These are phyloP conservation scores for Sporisorium scitamineum DNA, from an alignment of 1,284 basidiomycete genomes.

Conservation along the genomic window DNA sequence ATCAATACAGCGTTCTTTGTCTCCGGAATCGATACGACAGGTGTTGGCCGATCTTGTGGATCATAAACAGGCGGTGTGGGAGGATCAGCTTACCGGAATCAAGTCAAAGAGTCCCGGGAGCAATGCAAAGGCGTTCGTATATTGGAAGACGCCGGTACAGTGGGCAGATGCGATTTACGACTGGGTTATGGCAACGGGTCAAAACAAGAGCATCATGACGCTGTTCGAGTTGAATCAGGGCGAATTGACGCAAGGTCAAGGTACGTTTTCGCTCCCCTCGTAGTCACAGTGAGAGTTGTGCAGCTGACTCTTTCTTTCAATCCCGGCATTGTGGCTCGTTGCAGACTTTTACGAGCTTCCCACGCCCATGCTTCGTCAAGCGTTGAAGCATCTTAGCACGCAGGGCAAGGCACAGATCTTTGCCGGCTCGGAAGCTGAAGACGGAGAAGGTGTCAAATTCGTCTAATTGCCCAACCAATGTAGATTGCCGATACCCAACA, in stretches of 20 bases:
- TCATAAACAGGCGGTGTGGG: conserved; percentile 46
- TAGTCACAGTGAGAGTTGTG: not conserved
- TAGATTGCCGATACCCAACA: not conserved
- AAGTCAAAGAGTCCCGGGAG: conserved; percentile 43
- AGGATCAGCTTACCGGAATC: conserved; percentile 35
- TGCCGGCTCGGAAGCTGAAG: conserved; percentile 69
- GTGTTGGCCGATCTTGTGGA: conserved; percentile 56
- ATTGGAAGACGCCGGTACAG: conserved; percentile 73
- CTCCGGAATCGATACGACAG: conserved; percentile 38
- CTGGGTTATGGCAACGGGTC: conserved; percentile 73
- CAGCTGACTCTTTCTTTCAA: not conserved
- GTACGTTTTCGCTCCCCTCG: conserved; percentile 6
- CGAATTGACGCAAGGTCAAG: conserved; percentile 69
- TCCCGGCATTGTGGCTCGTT: not conserved
- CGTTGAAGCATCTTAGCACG: conserved; percentile 71
- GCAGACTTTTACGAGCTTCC: conserved; percentile 73
- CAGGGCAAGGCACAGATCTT: conserved; percentile 73
- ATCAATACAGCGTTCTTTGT: conserved; percentile 42
- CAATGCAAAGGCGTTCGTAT: conserved; percentile 68
- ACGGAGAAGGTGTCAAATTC: conserved; percentile 72
- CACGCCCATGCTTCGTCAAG: conserved; percentile 69
- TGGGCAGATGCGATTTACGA: conserved; percentile 73
- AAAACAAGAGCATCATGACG: conserved; percentile 73
- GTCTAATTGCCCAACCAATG: conserved; percentile 47
- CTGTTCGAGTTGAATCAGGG: conserved; percentile 73